A percentile compares a stretch with the other conserved stretches of the same genome.
Conservation (phyloP, 1,284 basidiomycete species). For the Fomitopsis betulina region DNA sequence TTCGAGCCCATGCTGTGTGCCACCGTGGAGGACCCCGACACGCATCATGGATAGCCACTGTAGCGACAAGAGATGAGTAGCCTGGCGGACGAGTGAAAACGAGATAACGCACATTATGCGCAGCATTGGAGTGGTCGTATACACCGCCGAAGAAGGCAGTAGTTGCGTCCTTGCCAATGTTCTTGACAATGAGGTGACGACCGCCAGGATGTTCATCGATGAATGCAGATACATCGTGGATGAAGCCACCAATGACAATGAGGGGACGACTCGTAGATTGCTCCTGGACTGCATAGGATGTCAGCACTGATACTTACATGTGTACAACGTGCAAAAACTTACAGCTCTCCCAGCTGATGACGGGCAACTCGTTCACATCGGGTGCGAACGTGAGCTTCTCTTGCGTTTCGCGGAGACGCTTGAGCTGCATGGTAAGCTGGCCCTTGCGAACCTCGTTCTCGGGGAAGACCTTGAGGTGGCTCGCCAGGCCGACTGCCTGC, state of each 20-base stretch:
- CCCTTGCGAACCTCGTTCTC: conserved; percentile 93
- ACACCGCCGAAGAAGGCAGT: conserved; percentile 94
- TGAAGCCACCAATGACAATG: conserved; percentile 86
- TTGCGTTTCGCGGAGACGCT: conserved; percentile 71
- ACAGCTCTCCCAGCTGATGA: conserved; percentile 87
- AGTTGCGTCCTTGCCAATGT: conserved; percentile 80
- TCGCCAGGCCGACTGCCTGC: conserved; percentile 69
- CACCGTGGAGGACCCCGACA: conserved; percentile 82
- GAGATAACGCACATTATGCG: conserved; percentile 63
- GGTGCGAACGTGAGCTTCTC: conserved; percentile 77
- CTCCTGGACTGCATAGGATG: conserved; percentile 53
- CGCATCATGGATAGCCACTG: conserved; percentile 85
- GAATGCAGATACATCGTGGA: conserved; percentile 86
- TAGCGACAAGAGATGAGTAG: not conserved
- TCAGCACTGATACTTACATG: not conserved
- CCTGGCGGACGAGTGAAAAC: not conserved
- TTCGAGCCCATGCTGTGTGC: conserved; percentile 57
- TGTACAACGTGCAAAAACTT: conserved; percentile 24
- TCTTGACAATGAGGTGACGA: conserved; percentile 58
- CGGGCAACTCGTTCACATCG: conserved; percentile 70
- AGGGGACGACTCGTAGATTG: conserved; percentile 75
- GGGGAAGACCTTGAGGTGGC: conserved; percentile 89
- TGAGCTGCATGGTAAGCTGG: conserved; percentile 90
- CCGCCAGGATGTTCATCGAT: conserved; percentile 89
- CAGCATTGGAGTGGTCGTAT: conserved; percentile 91